Evolutionary conservation across 2,329 filamentous ascomycete species (phyloP).

Genomic region (Fusarium virguliforme): DNA sequence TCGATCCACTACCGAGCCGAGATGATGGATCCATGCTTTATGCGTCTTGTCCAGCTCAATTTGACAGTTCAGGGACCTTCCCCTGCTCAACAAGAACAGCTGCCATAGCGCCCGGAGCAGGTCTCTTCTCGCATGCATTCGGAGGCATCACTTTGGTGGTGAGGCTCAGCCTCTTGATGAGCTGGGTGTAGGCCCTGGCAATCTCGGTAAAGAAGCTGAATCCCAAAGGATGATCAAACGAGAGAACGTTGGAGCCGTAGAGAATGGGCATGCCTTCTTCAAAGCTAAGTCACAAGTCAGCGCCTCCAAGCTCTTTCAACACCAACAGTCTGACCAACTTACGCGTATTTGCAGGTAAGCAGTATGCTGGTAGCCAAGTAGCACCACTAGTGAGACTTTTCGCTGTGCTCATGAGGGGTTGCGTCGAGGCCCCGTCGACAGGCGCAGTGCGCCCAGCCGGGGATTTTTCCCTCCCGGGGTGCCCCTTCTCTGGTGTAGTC

Average conservation of each 20-base stretch:
- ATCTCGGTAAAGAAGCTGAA: neutral
- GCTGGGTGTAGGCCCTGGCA: neutral
- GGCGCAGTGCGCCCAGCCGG: constrained; percentile 4
- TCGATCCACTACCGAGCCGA: too few relatives aligned
- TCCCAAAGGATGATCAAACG: neutral
- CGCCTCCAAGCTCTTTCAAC: neutral
- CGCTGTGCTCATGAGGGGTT: neutral
- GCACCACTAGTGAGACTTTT: neutral
- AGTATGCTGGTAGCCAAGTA: neutral
- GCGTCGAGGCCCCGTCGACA: neutral
- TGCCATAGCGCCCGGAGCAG: too few relatives aligned
- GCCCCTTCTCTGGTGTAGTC: neutral
- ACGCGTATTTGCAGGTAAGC: constrained; percentile 5
- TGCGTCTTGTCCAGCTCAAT: neutral
- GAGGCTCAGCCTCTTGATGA: neutral
- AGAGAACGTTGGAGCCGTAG: constrained; percentile 4
- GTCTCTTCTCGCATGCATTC: too few relatives aligned
- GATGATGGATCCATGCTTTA: too few relatives aligned
- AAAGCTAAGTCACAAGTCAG: neutral
- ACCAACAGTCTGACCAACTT: neutral
- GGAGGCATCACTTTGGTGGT: too few relatives aligned
- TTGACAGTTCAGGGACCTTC: neutral
- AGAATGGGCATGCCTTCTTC: constrained; percentile 3
- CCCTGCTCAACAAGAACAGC: too few relatives aligned
- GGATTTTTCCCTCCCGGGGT: neutral